Percentiles rank a stretch among this genome's conserved stretches.
Evolutionary conservation across 768 basidiomycete genomes (phyloP).

Genomic region (Amanita thiersii): DNA sequence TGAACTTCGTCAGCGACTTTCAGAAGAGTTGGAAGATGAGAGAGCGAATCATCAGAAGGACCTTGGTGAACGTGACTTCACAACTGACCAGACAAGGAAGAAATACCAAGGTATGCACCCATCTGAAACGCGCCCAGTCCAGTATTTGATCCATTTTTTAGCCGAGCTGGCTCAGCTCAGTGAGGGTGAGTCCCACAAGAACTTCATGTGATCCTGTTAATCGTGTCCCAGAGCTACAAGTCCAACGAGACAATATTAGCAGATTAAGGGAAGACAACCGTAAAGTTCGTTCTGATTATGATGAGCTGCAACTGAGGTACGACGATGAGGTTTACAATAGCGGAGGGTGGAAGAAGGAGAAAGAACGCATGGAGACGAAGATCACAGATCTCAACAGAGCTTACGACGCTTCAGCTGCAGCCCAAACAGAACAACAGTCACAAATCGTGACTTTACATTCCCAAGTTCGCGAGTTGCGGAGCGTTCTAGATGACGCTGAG

Average conservation of each 20-base stretch:
- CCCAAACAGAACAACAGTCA: conserved; percentile 73
- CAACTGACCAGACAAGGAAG: conserved; percentile 73
- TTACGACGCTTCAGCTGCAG: conserved; percentile 63
- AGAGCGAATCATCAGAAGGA: conserved; percentile 75
- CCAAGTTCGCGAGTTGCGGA: conserved; percentile 76
- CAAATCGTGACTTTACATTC: conserved; percentile 81
- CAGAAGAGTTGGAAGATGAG: conserved; percentile 72
- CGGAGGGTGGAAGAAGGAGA: conserved; percentile 82
- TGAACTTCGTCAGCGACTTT: conserved; percentile 56
- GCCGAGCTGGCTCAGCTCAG: conserved; percentile 74
- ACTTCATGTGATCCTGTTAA: conserved; percentile 5
- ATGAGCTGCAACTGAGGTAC: conserved; percentile 64
- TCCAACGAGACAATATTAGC: conserved; percentile 68
- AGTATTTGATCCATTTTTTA: conserved; percentile 16
- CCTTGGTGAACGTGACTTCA: conserved; percentile 70
- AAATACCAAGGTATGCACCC: conserved; percentile 68
- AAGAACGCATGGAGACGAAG: conserved; percentile 79
- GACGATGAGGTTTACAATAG: conserved; percentile 76
- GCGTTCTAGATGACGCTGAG: conserved; percentile 80
- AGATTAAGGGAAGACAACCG: conserved; percentile 75
- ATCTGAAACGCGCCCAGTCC: neutral
- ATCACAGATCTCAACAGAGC: conserved; percentile 68
- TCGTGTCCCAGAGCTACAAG: conserved; percentile 52
- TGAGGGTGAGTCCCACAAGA: conserved; percentile 45
- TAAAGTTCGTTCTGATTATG: conserved; percentile 68